Percentiles rank a stretch among this genome's conserved stretches.
These are phyloP conservation scores for Neurospora sp. DNA, from an alignment of 495 filamentous ascomycete genomes.

Conservation along the genomic window DNA sequence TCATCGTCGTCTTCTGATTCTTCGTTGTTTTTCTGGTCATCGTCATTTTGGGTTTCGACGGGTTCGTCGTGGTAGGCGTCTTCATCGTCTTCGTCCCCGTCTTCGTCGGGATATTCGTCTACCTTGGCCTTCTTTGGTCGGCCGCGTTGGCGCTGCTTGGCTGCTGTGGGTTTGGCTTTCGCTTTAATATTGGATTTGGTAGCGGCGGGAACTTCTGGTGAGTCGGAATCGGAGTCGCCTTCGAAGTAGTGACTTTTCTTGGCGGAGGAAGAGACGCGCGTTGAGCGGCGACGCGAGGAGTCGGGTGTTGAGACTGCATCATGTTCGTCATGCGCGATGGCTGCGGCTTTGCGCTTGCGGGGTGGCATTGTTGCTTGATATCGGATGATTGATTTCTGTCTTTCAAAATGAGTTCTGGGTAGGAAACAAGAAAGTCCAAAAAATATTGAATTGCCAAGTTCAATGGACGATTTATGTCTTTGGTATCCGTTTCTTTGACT, in stretches of 20 bases:
- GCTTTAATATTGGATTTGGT: constrained; percentile 8
- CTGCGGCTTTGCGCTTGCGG: constrained; percentile 11
- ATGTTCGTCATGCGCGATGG: neutral
- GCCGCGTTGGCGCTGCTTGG: neutral
- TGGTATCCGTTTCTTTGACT: neutral
- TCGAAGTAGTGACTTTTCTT: neutral
- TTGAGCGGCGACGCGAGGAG: neutral
- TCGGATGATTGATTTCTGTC: neutral
- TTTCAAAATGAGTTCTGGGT: neutral
- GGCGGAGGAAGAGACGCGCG: neutral
- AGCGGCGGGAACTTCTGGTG: neutral
- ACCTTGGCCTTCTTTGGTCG: neutral
- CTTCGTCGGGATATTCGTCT: neutral
- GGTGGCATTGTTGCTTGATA: constrained; percentile 1
- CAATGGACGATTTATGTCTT: neutral
- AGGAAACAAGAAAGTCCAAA: neutral
- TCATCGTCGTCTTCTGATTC: constrained; percentile 25
- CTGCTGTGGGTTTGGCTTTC: constrained; percentile 2
- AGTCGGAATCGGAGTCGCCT: neutral
- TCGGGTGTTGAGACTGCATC: neutral
- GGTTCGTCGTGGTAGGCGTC: constrained; percentile 12
- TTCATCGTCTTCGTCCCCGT: constrained; percentile 15
- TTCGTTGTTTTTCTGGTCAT: constrained; percentile 4
- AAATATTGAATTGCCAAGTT: neutral
- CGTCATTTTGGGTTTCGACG: constrained; percentile 1